Evolutionary conservation across 208 protist species (phyloP).

Genomic region (Trypanosoma conorhini): DNA sequence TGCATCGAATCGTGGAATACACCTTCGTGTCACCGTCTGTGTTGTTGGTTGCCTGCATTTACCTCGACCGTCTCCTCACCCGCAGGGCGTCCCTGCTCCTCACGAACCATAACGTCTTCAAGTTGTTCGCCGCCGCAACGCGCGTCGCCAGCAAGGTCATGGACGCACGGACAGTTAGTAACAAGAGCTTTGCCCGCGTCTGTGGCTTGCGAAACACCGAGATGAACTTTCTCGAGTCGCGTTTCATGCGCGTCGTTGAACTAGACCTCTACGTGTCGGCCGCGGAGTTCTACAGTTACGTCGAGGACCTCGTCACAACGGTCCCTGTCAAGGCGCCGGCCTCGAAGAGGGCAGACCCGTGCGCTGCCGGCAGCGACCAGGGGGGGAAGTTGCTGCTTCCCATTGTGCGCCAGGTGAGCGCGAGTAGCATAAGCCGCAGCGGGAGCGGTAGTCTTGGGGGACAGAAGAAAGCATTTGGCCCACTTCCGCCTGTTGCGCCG

Average conservation of each 20-base stretch:
- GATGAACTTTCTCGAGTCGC: slow-evolving; percentile 66
- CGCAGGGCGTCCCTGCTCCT: slow-evolving; percentile 39
- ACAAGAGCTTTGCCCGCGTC: slow-evolving; percentile 72
- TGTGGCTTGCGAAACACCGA: slow-evolving; percentile 60
- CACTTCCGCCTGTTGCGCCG: slow-evolving; percentile 6
- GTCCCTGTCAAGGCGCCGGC: background rate
- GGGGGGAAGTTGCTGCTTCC: background rate
- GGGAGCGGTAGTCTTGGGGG: background rate
- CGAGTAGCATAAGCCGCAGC: background rate
- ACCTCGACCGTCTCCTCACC: slow-evolving; percentile 60
- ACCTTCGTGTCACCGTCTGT: slow-evolving; percentile 73
- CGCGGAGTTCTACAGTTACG: slow-evolving; percentile 60
- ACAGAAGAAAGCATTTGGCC: background rate
- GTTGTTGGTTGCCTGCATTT: slow-evolving; percentile 63
- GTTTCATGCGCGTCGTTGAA: slow-evolving; percentile 49
- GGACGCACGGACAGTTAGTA: slow-evolving; percentile 76
- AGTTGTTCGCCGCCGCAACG: slow-evolving; percentile 53
- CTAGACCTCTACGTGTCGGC: slow-evolving; percentile 65
- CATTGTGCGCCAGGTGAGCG: background rate
- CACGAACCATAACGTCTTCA: slow-evolving; percentile 55
- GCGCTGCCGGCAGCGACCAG: background rate
- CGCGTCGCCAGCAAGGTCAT: slow-evolving; percentile 73
- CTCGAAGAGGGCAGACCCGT: background rate
- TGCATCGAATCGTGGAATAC: slow-evolving; percentile 63
- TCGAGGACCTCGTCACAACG: slow-evolving; percentile 27